Percentiles rank a stretch among this genome's conserved stretches.
Evolutionary conservation across 176 grass and related monocot species (phyloP).

Genomic region (Eleusine indica): DNA sequence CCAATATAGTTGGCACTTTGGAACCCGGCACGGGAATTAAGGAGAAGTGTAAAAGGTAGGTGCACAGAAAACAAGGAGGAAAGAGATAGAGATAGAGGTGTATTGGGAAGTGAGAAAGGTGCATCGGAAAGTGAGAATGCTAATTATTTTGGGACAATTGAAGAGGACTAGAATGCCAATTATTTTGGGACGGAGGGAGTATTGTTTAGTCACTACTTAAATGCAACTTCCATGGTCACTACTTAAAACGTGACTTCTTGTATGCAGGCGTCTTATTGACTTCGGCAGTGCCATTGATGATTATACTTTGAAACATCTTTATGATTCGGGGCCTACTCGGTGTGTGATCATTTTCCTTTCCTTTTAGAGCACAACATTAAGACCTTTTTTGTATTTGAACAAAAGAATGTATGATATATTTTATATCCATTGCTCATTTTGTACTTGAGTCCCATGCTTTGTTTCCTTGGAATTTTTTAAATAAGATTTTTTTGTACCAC

Average conservation of each 20-base stretch:
- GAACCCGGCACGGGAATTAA: no score
- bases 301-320: slow-evolving; percentile 94
- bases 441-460: slow-evolving; percentile 4
- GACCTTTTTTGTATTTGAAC: neutral
- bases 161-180: no score
- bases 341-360: slow-evolving; percentile 44
- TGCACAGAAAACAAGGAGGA: no score
- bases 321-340: slow-evolving; percentile 85
- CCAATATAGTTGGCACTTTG: no score
- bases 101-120: no score
- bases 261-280: slow-evolving; percentile 86
- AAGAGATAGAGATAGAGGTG: no score
- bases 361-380: neutral
- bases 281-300: slow-evolving; percentile 99
- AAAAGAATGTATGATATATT: neutral
- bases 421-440: slow-evolving; percentile 1
- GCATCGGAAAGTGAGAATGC: no score
- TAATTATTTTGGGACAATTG: no score
- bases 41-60: no score
- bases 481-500: neutral
- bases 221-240: neutral
- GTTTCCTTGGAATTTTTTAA: neutral
- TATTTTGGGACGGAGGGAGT: no score
- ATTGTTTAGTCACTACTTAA: no score
- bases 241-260: slow-evolving; percentile 27